Evolutionary conservation across 2,329 filamentous ascomycete genomes (phyloP).

Genomic region (Catunica adiposa): DNA sequence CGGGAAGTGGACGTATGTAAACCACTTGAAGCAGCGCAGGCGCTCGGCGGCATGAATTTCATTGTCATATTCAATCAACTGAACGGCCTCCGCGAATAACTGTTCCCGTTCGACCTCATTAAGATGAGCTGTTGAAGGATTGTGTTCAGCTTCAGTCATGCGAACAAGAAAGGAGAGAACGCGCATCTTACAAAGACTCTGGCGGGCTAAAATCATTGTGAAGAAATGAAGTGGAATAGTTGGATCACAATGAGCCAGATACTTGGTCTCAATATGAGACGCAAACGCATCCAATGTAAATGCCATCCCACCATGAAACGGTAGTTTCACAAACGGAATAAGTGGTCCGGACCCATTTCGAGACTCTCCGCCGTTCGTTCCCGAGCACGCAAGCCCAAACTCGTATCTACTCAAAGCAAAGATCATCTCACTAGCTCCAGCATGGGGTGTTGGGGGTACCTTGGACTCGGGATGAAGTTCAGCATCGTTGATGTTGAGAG

Average conservation of each 20-base stretch:
- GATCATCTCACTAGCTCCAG: slow-evolving; percentile 41
- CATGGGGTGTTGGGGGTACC: slow-evolving; percentile 32
- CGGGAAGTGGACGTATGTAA: slow-evolving; percentile 41
- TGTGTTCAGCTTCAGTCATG: slow-evolving; percentile 25
- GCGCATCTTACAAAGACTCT: slow-evolving; percentile 39
- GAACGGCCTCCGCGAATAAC: slow-evolving; percentile 37
- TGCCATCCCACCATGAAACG: slow-evolving; percentile 31
- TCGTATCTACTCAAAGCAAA: slow-evolving; percentile 42
- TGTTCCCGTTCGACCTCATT: slow-evolving; percentile 33
- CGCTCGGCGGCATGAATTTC: slow-evolving; percentile 34
- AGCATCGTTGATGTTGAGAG: slow-evolving; percentile 45
- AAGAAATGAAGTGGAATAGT: slow-evolving; percentile 44
- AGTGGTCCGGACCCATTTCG: slow-evolving; percentile 24
- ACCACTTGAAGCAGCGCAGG: slow-evolving; percentile 40
- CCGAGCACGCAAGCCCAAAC: slow-evolving; percentile 37
- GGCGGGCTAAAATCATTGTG: slow-evolving; percentile 39
- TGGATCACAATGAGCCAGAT: slow-evolving; percentile 38
- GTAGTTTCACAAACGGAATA: slow-evolving; percentile 27
- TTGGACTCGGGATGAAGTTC: slow-evolving; percentile 42
- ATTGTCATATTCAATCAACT: slow-evolving; percentile 44
- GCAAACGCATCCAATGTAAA: slow-evolving; percentile 38
- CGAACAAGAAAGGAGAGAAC: slow-evolving; percentile 37
- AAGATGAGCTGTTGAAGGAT: slow-evolving; percentile 16
- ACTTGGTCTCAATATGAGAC: slow-evolving; percentile 37
- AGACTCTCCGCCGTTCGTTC: slow-evolving; percentile 13